These are phyloP conservation scores for Plasmodium sp. DNA, from an alignment of 169 alveolate genomes.

Conservation along the genomic window DNA sequence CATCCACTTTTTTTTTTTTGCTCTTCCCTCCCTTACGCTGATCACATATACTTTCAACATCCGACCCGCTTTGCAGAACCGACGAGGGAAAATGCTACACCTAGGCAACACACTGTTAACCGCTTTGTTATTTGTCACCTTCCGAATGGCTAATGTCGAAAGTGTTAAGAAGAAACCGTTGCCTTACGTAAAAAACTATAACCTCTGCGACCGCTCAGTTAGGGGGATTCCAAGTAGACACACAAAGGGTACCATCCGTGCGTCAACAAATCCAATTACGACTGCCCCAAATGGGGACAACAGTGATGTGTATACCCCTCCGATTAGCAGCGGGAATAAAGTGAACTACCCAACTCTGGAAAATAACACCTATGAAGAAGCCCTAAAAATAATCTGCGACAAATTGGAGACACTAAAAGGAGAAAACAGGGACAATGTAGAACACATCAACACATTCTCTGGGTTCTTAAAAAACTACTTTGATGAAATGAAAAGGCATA, in stretches of 20 bases:
- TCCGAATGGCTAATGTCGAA: neutral
- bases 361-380: conserved; percentile 39
- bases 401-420: conserved; percentile 27
- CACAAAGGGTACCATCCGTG: neutral
- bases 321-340: neutral
- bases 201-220: neutral
- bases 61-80: neutral
- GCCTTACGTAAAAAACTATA: conserved; percentile 11
- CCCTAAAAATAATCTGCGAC: conserved; percentile 3
- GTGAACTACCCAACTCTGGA: neutral
- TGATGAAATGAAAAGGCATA: conserved; percentile 47
- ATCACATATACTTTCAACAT: neutral
- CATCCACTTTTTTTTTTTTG: neutral
- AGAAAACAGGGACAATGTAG: conserved; percentile 29
- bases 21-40: neutral
- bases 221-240: conserved; percentile 2
- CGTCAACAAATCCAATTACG: neutral
- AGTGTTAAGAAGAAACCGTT: conserved; percentile 17
- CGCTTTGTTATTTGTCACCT: neutral
- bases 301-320: neutral
- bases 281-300: neutral
- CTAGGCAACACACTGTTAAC: neutral
- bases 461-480: conserved; percentile 62
- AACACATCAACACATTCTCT: conserved; percentile 30
- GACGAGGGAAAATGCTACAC: neutral